Conservation (phyloP, 2,329 filamentous ascomycete species). For the Trichoderma sp. region DNA sequence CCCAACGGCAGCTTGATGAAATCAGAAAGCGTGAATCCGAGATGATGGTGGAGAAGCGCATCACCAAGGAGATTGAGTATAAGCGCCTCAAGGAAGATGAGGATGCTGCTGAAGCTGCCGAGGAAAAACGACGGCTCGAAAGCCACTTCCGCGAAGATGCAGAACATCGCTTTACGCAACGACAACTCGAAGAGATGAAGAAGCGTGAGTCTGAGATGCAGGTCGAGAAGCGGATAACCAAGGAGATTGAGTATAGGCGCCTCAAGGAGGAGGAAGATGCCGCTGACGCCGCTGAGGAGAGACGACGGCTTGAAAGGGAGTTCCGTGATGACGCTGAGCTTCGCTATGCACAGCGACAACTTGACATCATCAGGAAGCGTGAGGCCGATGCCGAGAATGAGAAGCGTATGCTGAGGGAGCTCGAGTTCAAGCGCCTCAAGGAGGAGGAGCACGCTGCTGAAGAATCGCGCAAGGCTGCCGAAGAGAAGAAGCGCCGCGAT, state of each 20-base stretch:
- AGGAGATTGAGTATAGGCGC: constrained; percentile 33
- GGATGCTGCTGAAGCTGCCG: not conserved
- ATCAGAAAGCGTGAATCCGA: constrained; percentile 48
- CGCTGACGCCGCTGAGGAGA: constrained; percentile 18
- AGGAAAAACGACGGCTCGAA: not conserved
- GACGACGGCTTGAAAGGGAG: not conserved
- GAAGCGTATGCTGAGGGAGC: constrained; percentile 32
- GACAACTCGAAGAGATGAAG: not conserved
- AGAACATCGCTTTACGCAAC: not conserved
- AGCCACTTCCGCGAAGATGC: not conserved
- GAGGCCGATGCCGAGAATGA: not conserved
- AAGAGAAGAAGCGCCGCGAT: constrained; percentile 36
- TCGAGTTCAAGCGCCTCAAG: constrained; percentile 23
- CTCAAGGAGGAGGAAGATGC: not conserved
- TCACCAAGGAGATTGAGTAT: constrained; percentile 52
- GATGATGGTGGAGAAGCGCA: constrained; percentile 48
- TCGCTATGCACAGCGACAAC: not conserved
- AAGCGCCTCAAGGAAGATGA: not conserved
- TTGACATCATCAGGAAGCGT: not conserved
- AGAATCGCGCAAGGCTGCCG: not conserved
- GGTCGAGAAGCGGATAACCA: constrained; percentile 17
- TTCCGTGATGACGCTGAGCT: not conserved
- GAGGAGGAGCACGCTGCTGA: not conserved
- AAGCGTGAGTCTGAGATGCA: not conserved
- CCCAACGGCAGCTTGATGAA: constrained; percentile 48